Conservation (phyloP, 257 asterid species). For the Orobanche coerulescens region DNA sequence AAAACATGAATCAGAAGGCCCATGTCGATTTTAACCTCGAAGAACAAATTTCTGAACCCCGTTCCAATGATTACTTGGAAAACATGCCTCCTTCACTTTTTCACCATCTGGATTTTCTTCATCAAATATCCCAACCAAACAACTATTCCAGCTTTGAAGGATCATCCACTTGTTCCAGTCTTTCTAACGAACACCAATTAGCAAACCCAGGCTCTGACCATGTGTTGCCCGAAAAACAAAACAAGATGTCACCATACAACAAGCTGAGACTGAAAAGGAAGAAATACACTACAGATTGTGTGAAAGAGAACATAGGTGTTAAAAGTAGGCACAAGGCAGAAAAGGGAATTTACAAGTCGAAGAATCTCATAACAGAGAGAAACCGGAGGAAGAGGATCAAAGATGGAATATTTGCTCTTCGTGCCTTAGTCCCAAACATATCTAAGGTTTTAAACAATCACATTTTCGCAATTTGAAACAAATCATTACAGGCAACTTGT, state of each 20-base stretch:
- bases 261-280: slow-evolving; percentile 22
- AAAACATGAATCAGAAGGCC: slow-evolving; percentile 21
- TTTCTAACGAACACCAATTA: slow-evolving; percentile 32
- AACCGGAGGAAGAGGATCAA: slow-evolving; percentile 74
- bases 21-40: not conserved
- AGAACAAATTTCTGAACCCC: slow-evolving; percentile 22
- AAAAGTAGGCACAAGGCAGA: slow-evolving; percentile 26
- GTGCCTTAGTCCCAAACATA: slow-evolving; percentile 76
- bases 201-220: slow-evolving; percentile 14
- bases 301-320: slow-evolving; percentile 8
- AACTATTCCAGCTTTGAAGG: slow-evolving; percentile 48
- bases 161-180: slow-evolving; percentile 52
- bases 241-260: slow-evolving; percentile 23
- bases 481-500: not conserved
- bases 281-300: slow-evolving; percentile 15
- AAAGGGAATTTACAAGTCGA: slow-evolving; percentile 48
- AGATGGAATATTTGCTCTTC: slow-evolving; percentile 54
- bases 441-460: slow-evolving; percentile 46
- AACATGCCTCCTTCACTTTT: slow-evolving; percentile 25
- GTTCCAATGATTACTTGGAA: slow-evolving; percentile 17
- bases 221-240: slow-evolving; percentile 28
- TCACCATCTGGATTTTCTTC: slow-evolving; percentile 16
- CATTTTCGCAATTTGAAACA: not conserved
- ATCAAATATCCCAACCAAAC: slow-evolving; percentile 26
- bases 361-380: slow-evolving; percentile 81